These are phyloP conservation scores for Boletus pseudo-olivaceus DNA, from an alignment of 768 basidiomycete genomes.

Conservation along the genomic window DNA sequence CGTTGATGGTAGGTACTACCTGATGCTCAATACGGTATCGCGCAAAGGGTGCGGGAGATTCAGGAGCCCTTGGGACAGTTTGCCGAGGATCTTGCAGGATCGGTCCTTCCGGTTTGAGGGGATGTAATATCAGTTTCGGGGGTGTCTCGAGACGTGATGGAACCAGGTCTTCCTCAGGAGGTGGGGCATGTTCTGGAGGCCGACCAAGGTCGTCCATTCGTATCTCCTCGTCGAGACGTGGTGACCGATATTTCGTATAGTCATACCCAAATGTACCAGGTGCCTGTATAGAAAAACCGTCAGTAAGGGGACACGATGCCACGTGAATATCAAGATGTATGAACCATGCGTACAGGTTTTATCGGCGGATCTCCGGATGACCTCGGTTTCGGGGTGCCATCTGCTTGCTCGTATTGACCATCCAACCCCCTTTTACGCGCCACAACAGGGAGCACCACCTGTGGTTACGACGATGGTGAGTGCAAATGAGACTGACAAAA, in stretches of 20 bases:
- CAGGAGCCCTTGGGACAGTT: slow-evolving; percentile 30
- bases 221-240: slow-evolving; percentile 45
- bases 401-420: slow-evolving; percentile 61
- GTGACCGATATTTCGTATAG: slow-evolving; percentile 61
- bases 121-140: slow-evolving; percentile 14
- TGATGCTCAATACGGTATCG: slow-evolving; percentile 39
- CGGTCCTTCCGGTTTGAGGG: slow-evolving; percentile 32
- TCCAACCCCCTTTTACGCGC: slow-evolving; percentile 80
- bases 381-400: slow-evolving; percentile 63
- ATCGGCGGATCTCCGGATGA: slow-evolving; percentile 35
- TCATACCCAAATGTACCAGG: slow-evolving; percentile 84
- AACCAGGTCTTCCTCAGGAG: slow-evolving; percentile 9
- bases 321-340: neutral
- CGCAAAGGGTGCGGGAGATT: slow-evolving; percentile 62
- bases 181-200: slow-evolving; percentile 27
- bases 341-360: slow-evolving; percentile 52
- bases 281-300: slow-evolving; percentile 42
- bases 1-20: slow-evolving; percentile 31
- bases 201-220: slow-evolving; percentile 67
- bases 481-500: slow-evolving; percentile 1
- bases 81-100: slow-evolving; percentile 19
- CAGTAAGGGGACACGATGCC: neutral
- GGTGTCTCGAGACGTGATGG: neutral
- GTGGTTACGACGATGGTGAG: slow-evolving; percentile 4
- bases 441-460: slow-evolving; percentile 84